These are phyloP conservation scores for Phytophthora ramorum DNA, from an alignment of 352 stramenopile genomes.

Conservation along the genomic window DNA sequence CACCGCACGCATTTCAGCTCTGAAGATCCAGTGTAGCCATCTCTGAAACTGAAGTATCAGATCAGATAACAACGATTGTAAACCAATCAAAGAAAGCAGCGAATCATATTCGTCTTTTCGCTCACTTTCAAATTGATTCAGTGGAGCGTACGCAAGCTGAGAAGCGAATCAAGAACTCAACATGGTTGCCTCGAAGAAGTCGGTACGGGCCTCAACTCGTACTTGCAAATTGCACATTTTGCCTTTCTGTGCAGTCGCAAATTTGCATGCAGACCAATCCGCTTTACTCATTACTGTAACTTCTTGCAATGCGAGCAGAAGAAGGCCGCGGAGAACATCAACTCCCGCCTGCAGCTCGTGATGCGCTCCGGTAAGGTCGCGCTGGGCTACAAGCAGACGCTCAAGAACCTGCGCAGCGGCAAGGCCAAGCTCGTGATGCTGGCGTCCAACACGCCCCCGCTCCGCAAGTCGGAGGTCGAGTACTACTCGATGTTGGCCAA, in stretches of 20 bases:
- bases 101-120: background rate
- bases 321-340: constrained; percentile 99
- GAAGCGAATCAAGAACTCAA: constrained; percentile 8
- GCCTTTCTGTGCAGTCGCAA: background rate
- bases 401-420: constrained; percentile 96
- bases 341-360: constrained; percentile 99
- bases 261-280: no score
- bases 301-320: constrained; percentile 76
- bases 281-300: background rate
- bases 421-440: constrained; percentile 99
- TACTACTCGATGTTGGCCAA: constrained; percentile 99
- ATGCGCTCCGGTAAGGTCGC: constrained; percentile 99
- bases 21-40: background rate
- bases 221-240: background rate
- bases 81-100: background rate
- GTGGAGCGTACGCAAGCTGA: background rate
- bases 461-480: constrained; percentile 99
- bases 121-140: constrained; percentile 6
- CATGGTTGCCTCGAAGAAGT: constrained; percentile 5
- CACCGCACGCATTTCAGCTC: background rate
- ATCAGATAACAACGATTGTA: background rate
- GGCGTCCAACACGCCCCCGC: constrained; percentile 97
- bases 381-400: constrained; percentile 98
- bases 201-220: background rate
- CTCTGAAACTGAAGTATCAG: background rate